A percentile compares a stretch with the other conserved stretches of the same genome.
These are phyloP conservation scores for Phytophthora capsici DNA, from an alignment of 352 stramenopile genomes.

Conservation along the genomic window DNA sequence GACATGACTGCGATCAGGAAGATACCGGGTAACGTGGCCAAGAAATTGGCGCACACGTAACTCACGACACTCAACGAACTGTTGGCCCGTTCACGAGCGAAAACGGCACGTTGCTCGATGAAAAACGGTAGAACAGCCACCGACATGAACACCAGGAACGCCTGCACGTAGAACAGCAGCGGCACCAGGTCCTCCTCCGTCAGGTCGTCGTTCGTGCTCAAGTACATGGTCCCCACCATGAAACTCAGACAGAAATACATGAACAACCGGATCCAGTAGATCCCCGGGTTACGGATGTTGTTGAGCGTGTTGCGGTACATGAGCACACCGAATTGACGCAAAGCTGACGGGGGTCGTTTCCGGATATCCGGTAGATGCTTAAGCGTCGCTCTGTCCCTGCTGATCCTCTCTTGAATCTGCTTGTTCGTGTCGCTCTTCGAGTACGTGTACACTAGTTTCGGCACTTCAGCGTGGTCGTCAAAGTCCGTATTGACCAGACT, in stretches of 20 bases:
- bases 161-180: conserved; percentile 87
- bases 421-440: conserved; percentile 17
- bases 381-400: conserved; percentile 24
- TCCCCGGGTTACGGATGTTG: conserved; percentile 68
- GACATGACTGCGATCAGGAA: conserved; percentile 69
- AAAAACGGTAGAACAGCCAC: conserved; percentile 88
- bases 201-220: conserved; percentile 53
- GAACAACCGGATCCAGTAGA: conserved; percentile 73
- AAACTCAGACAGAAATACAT: conserved; percentile 80
- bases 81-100: conserved; percentile 66
- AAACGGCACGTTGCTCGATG: conserved; percentile 83
- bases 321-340: conserved; percentile 52
- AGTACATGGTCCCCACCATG: conserved; percentile 78
- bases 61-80: conserved; percentile 73
- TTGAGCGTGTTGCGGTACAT: conserved; percentile 65
- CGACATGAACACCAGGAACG: conserved; percentile 91
- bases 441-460: conserved; percentile 31
- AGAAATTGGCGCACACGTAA: conserved; percentile 78
- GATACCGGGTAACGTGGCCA: conserved; percentile 72
- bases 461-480: conserved; percentile 44
- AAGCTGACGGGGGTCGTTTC: conserved; percentile 25
- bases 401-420: conserved; percentile 33
- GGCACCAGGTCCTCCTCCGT: conserved; percentile 48
- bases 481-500: conserved; percentile 67
- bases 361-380: conserved; percentile 29